Conservation (phyloP, 148 eudicot species). For the Nepenthes mirabilis region DNA sequence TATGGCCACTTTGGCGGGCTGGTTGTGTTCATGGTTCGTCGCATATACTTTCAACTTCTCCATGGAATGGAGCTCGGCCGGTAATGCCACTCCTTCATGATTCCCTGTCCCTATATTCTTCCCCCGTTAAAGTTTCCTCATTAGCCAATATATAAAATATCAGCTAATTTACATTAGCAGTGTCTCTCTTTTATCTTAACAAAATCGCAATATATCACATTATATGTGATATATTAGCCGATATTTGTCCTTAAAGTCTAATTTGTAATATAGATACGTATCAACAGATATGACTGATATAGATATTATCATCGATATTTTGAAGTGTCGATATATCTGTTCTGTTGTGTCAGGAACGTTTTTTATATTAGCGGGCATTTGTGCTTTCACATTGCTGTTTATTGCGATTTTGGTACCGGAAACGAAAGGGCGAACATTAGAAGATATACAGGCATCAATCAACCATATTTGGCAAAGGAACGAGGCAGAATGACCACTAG, state of each 20-base stretch:
- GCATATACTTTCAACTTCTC: slow-evolving; percentile 17
- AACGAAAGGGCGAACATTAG: slow-evolving; percentile 26
- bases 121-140: neutral
- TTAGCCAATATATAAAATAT: neutral
- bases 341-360: slow-evolving; percentile 2
- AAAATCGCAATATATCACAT: no score
- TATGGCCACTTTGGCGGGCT: slow-evolving; percentile 2
- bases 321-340: neutral
- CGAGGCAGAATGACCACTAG: no score
- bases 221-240: no score
- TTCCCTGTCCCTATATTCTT: neutral
- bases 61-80: slow-evolving; percentile 28
- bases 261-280: no score
- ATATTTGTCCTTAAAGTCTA: no score
- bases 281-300: no score
- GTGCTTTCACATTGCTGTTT: slow-evolving; percentile 14
- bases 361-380: slow-evolving; percentile 14
- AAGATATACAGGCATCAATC: slow-evolving; percentile 20
- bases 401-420: slow-evolving; percentile 25
- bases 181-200: no score
- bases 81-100: slow-evolving; percentile 3
- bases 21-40: slow-evolving; percentile 10
- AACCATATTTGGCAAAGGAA: slow-evolving; percentile 13
- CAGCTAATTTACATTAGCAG: no score
- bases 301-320: no score